Evolutionary conservation across 2,329 filamentous ascomycete genomes (phyloP).

Genomic region (Phyllosticta citribraziliensis): DNA sequence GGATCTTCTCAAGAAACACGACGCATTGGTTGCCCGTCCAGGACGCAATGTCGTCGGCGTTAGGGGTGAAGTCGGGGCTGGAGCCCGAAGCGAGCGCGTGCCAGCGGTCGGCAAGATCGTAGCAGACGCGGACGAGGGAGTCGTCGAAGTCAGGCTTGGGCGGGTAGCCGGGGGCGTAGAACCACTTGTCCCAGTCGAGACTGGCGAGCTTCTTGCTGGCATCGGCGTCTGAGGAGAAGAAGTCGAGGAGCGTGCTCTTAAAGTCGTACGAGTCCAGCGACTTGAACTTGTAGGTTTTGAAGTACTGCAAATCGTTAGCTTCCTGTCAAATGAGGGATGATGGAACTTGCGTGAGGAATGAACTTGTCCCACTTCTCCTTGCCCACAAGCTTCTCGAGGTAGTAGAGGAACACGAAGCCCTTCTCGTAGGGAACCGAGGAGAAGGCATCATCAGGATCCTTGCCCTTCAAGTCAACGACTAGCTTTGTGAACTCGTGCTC

Average conservation of each 20-base stretch:
- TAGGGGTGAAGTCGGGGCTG: conserved; percentile 46
- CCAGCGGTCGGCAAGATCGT: conserved; percentile 75
- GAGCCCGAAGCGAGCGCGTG: conserved; percentile 38
- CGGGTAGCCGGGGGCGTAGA: conserved; percentile 80
- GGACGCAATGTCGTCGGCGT: conserved; percentile 55
- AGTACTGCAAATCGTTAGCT: conserved; percentile 48
- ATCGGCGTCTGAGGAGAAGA: conserved; percentile 62
- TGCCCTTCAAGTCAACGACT: conserved; percentile 74
- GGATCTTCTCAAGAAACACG: conserved; percentile 76
- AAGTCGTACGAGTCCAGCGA: conserved; percentile 93
- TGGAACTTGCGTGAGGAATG: conserved; percentile 56
- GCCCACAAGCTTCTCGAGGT: conserved; percentile 76
- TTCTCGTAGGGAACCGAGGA: conserved; percentile 92
- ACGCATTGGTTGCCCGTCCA: conserved; percentile 84
- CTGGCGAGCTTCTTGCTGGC: conserved; percentile 53
- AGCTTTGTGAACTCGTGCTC: conserved; percentile 92
- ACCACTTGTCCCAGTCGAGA: conserved; percentile 84
- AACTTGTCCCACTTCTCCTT: conserved; percentile 88
- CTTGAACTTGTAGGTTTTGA: conserved; percentile 71
- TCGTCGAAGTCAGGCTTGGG: conserved; percentile 89
- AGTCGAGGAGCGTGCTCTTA: conserved; percentile 75
- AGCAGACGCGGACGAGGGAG: conserved; percentile 74
- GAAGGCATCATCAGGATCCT: conserved; percentile 94
- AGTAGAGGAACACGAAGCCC: conserved; percentile 87
- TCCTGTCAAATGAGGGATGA: too few species aligned